Conservation (phyloP, 2,329 filamentous ascomycete species). For the Talaromyces islandicus region DNA sequence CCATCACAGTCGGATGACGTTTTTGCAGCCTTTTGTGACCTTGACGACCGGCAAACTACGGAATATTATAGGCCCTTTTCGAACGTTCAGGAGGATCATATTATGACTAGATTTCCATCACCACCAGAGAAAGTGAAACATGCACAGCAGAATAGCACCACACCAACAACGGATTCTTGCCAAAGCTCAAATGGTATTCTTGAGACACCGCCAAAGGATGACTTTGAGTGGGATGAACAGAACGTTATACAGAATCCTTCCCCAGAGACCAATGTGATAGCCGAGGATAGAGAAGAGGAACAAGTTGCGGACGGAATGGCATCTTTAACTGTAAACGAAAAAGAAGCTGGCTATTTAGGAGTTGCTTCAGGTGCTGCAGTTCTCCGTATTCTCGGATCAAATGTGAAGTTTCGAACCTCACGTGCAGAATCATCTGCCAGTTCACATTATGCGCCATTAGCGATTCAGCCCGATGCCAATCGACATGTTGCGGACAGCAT, state of each 20-base stretch:
- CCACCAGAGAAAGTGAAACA: background rate
- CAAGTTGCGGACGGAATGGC: slow-evolving; percentile 33
- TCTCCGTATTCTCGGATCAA: background rate
- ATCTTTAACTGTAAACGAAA: slow-evolving; percentile 30
- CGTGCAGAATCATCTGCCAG: slow-evolving; percentile 17
- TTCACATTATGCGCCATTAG: background rate
- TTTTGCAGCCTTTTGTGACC: background rate
- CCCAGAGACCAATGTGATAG: background rate
- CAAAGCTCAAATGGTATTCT: slow-evolving; percentile 8
- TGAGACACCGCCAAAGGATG: slow-evolving; percentile 37
- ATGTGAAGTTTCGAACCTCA: background rate
- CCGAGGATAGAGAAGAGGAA: slow-evolving; percentile 28
- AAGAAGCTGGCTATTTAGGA: slow-evolving; percentile 35
- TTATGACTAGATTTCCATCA: background rate
- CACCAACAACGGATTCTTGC: background rate
- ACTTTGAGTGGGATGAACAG: slow-evolving; percentile 47
- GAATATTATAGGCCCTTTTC: background rate
- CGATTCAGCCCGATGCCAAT: background rate
- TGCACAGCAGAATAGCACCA: background rate
- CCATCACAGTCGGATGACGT: background rate
- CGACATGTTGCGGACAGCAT: slow-evolving; percentile 4
- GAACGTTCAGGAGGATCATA: background rate
- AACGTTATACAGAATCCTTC: background rate
- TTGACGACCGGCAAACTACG: background rate
- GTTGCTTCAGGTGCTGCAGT: slow-evolving; percentile 7